phyloP scores from a whole-genome alignment of 169 alveolate species.

The Plasmodium coatneyi region DNA sequence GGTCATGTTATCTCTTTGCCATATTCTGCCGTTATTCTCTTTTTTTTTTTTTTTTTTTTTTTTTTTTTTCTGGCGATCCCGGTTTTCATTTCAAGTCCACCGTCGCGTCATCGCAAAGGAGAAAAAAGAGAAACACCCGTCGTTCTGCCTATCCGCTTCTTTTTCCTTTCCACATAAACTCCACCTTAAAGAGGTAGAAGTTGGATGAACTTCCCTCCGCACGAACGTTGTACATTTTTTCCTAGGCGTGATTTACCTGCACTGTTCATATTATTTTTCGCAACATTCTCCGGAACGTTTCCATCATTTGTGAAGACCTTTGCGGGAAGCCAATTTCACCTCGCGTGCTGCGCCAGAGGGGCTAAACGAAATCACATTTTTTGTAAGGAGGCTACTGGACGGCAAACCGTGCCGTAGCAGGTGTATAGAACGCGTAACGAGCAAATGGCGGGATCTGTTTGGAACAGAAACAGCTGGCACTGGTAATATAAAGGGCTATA shows the following conservation, averaged over 20 bases:
- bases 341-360: not conserved
- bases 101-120: not conserved
- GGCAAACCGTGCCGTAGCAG: not conserved
- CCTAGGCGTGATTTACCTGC: too few relatives aligned
- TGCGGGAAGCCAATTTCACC: not conserved
- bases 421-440: not conserved
- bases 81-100: not conserved
- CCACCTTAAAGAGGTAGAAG: not conserved
- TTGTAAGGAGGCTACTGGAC: not conserved
- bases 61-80: not conserved
- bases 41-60: too few relatives aligned
- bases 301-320: not conserved
- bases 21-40: not conserved
- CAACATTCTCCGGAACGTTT: too few relatives aligned
- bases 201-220: not conserved
- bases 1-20: not conserved
- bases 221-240: not conserved
- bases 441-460: constrained; percentile 52
- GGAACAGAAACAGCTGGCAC: constrained; percentile 72
- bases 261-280: too few relatives aligned
- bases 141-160: not conserved
- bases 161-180: not conserved
- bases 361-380: not conserved
- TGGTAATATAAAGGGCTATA: not conserved
- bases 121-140: not conserved